Percentiles rank a stretch among this genome's conserved stretches.
Conservation (phyloP, 75 land plant species). For the Picea glauca region DNA sequence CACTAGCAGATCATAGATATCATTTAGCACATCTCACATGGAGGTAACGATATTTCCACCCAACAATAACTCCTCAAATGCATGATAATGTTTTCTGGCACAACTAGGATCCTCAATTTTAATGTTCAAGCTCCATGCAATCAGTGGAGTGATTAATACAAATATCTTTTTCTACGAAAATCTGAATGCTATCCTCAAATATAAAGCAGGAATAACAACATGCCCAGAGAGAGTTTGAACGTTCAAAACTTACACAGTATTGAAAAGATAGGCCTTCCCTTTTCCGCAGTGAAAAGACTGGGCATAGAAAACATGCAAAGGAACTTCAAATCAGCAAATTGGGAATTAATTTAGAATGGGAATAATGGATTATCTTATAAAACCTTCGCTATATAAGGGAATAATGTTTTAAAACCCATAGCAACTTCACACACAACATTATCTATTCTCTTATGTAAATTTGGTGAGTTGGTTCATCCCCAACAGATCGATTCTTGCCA, state of each 20-base stretch:
- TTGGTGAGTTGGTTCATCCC: not conserved
- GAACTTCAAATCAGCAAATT: not conserved
- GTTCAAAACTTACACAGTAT: slow-evolving; percentile 44
- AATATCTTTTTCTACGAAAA: not conserved
- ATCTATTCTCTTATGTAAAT: not conserved
- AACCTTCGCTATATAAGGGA: not conserved
- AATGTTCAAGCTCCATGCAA: not conserved
- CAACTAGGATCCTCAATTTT: not conserved
- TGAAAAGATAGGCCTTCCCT: slow-evolving; percentile 64
- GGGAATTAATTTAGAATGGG: not conserved
- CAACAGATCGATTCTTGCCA: not conserved
- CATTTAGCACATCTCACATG: too few relatives aligned
- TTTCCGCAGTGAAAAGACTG: slow-evolving; percentile 59
- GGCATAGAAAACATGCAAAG: slow-evolving; percentile 2
- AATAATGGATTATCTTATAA: not conserved
- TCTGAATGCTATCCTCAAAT: not conserved
- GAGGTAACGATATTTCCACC: too few relatives aligned
- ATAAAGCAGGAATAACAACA: not conserved
- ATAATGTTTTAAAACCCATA: not conserved
- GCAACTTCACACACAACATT: not conserved
- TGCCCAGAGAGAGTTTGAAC: not conserved
- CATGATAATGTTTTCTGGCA: not conserved
- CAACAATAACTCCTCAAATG: too few relatives aligned
- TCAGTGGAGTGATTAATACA: not conserved
- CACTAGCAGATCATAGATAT: too few relatives aligned